Evolutionary conservation across 257 asterid species (phyloP), one percentile per base, ranked within the genome.

Genomic region (Agastache rugosa): DNA sequence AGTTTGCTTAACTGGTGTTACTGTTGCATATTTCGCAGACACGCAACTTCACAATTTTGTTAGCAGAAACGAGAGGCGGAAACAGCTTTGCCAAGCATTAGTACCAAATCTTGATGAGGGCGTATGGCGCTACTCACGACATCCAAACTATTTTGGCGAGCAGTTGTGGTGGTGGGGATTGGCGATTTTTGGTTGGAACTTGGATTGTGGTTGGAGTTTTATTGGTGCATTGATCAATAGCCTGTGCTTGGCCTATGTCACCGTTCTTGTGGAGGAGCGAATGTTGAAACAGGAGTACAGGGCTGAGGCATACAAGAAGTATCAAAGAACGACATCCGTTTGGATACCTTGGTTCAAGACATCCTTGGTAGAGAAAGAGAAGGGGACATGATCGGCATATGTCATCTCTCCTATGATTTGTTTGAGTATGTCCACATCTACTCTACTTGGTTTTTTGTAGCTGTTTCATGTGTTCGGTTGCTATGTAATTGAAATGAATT

Each of bases 151-250:
- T 69, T 82, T 94, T 9, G 98, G 98, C 4, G 98, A 94, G 89
- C 98, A 94, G 79, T 45, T 94, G 69, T 94, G 97, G 98, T 94
- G 99, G 99, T 94, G 96, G 97, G 98, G 99, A 8, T 79, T 94
- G 56, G 88, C 29, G 34, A 75, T 88, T 61, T 87, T 90, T 42
- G 91, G 88, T 1, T 94, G 92, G 97, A 87, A 86, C 83, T 81
- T 94, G 82, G 97, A 79, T 53, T 59, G 51, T n/a, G 82, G 84
- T 5, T 88, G 95, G 97, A 69, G 77, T 3, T 90, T 84, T 45
- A 29, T 82, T 7, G 99, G 97, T 41, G 86, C 97, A 1, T 88
- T 94, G 45, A 6, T 85, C 14, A 92, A 94, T 42, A 92, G 91
- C 84, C 69, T 79, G 80, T 88, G 96, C 74, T 83, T 94, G 83